These are phyloP conservation scores for Petunia secreta DNA, from an alignment of 257 asterid species.

Conservation along the genomic window DNA sequence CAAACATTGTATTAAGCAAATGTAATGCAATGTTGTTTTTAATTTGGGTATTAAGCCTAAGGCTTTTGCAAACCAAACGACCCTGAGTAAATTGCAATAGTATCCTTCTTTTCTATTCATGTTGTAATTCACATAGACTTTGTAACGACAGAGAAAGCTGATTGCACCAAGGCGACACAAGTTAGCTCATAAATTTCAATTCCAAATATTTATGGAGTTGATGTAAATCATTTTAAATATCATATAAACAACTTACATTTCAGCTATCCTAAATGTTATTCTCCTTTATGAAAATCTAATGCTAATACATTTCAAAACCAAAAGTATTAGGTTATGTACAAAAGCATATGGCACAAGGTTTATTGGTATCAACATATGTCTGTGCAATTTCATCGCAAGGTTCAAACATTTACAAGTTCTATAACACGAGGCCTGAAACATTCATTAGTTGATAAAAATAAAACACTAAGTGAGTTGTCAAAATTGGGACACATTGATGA, in stretches of 20 bases:
- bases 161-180: neutral
- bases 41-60: too few species aligned
- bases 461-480: constrained; percentile 34
- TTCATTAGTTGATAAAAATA: constrained; percentile 43
- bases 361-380: neutral
- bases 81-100: neutral
- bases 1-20: too few species aligned
- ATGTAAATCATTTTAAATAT: neutral
- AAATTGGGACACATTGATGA: constrained; percentile 53
- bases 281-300: neutral
- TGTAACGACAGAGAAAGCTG: neutral
- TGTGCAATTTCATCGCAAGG: constrained; percentile 25
- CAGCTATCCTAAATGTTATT: neutral
- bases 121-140: neutral
- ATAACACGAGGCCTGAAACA: constrained; percentile 16
- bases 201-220: neutral
- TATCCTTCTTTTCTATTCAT: neutral
- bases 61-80: too few species aligned
- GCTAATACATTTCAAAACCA: neutral
- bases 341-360: neutral
- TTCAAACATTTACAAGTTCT: constrained; percentile 19
- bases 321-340: neutral
- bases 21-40: too few species aligned
- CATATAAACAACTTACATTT: neutral
- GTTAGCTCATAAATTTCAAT: neutral